Conservation (phyloP, 1,139 yeast species). For the Pichia sp. region DNA sequence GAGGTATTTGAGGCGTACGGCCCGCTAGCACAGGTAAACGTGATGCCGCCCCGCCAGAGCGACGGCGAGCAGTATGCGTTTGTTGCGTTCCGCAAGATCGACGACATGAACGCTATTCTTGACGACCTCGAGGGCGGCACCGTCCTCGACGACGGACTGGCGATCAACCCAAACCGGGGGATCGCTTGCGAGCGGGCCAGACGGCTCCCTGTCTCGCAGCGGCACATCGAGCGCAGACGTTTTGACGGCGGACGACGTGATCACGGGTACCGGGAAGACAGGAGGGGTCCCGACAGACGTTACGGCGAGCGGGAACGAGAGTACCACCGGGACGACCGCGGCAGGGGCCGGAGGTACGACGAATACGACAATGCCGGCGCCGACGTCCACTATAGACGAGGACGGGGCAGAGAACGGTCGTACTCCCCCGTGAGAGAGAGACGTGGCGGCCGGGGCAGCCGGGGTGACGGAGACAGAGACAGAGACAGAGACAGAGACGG, state of each 20-base stretch:
- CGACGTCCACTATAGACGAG: not conserved
- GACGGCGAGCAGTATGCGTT: constrained; percentile 69
- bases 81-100: constrained; percentile 57
- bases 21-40: constrained; percentile 59
- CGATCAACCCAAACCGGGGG: constrained; percentile 38
- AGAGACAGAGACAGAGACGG: no score
- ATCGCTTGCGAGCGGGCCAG: constrained; percentile 56
- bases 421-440: constrained; percentile 4
- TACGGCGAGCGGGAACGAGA: constrained; percentile 17
- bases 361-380: no score
- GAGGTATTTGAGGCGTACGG: constrained; percentile 69
- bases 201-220: constrained; percentile 45
- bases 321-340: constrained; percentile 14
- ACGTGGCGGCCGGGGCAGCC: not conserved
- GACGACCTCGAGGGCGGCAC: constrained; percentile 45
- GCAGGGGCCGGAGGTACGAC: constrained; percentile 18
- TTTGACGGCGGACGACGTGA: constrained; percentile 2
- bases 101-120: constrained; percentile 61
- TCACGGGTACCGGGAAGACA: constrained; percentile 17
- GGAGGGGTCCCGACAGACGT: constrained; percentile 12
- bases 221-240: constrained; percentile 8
- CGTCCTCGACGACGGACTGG: constrained; percentile 26
- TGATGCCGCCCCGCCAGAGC: constrained; percentile 64
- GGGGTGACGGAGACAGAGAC: no score
- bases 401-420: constrained; percentile 5